phyloP scores from a whole-genome alignment of 2,329 filamentous ascomycete species.

The Leptoxyphium fumago region DNA sequence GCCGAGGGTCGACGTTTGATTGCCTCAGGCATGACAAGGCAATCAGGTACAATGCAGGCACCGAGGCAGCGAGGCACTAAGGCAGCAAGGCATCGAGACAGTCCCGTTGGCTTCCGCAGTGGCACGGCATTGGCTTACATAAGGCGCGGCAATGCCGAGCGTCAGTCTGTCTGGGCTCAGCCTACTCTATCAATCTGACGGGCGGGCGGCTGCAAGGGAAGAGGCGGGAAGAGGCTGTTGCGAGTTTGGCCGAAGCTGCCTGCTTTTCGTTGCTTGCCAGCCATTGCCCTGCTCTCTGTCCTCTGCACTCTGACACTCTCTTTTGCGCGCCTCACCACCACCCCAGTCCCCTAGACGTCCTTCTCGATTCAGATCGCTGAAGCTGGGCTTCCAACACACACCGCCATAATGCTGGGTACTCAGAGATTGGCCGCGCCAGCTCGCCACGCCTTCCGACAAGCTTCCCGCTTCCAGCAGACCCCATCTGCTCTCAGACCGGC shows the following conservation, averaged over 20 bases:
- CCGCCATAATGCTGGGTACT: slow-evolving; percentile 7
- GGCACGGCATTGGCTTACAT: no score
- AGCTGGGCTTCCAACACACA: not conserved
- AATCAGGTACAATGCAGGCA: no score
- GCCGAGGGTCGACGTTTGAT: no score
- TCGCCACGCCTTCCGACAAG: not conserved
- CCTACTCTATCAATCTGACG: no score
- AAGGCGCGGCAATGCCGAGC: no score
- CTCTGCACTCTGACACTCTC: not conserved
- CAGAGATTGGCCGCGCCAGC: not conserved
- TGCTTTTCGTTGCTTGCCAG: not conserved
- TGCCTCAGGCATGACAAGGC: no score
- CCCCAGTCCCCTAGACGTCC: not conserved
- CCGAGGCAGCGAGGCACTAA: no score
- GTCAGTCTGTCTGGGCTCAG: no score
- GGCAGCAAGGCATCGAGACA: no score
- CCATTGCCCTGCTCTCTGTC: not conserved
- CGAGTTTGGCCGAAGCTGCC: not conserved
- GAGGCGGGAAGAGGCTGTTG: not conserved
- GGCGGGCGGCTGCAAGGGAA: not conserved
- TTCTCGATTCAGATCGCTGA: not conserved
- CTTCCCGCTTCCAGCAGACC: not conserved
- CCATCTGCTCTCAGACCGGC: slow-evolving; percentile 7
- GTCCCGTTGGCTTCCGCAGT: no score
- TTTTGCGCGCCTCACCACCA: not conserved